Percentiles rank a stretch among this genome's conserved stretches.
phyloP scores from a whole-genome alignment of 768 basidiomycete species.

The Serpula lacrymans region DNA sequence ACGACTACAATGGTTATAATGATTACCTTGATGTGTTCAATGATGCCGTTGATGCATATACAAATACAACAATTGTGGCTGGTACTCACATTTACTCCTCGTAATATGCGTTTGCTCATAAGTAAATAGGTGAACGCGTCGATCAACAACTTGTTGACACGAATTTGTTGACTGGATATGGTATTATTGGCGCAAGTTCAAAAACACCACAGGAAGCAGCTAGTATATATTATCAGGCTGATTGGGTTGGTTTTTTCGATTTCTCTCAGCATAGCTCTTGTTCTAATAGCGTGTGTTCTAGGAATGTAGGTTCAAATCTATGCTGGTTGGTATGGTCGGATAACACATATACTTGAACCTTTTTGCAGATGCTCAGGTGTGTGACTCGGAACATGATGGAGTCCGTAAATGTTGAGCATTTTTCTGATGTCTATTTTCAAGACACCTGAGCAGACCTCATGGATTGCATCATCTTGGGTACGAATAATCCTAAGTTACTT shows the following conservation, averaged over 20 bases:
- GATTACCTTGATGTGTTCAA: conserved; percentile 48
- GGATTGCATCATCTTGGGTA: conserved; percentile 65
- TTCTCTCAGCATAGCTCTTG: not conserved
- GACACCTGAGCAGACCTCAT: conserved; percentile 60
- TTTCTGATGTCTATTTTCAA: too few species aligned
- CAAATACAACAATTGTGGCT: conserved; percentile 38
- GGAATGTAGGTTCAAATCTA: conserved; percentile 32
- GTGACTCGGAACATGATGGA: too few species aligned
- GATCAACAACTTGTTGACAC: conserved; percentile 48
- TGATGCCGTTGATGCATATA: conserved; percentile 37
- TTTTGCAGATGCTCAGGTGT: conserved; percentile 28
- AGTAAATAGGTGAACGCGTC: conserved; percentile 40
- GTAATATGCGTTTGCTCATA: not conserved
- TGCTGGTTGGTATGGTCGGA: too few species aligned
- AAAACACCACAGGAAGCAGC: conserved; percentile 44
- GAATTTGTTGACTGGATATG: conserved; percentile 52
- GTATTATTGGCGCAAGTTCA: conserved; percentile 44
- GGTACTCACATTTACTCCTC: conserved; percentile 29
- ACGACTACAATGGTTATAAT: conserved; percentile 45
- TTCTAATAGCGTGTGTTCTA: conserved; percentile 9
- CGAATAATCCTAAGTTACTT: conserved; percentile 3
- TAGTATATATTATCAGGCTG: conserved; percentile 55
- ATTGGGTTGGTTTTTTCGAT: conserved; percentile 23
- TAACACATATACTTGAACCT: not conserved
- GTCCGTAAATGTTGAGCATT: too few species aligned